A percentile compares a stretch with the other conserved stretches of the same genome.
These are phyloP conservation scores for Fusarium agapanthi DNA, from an alignment of 2,329 filamentous ascomycete species.

Conservation along the genomic window DNA sequence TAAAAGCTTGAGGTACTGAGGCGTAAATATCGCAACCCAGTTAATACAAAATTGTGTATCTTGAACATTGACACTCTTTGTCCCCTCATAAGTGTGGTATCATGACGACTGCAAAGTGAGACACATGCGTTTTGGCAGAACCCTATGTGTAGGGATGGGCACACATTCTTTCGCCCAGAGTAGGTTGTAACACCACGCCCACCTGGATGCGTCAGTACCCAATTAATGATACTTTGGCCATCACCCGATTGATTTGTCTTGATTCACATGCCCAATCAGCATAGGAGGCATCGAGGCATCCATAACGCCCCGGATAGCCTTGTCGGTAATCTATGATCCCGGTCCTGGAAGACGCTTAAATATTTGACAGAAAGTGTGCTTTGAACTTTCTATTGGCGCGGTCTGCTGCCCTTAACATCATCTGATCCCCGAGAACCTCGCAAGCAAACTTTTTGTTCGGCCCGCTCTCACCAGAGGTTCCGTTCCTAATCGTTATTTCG, in stretches of 20 bases:
- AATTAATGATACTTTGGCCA: not conserved
- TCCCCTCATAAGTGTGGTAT: not conserved
- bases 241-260: not conserved
- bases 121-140: not conserved
- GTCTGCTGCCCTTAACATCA: slow-evolving; percentile 83
- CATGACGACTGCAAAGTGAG: not conserved
- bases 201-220: not conserved
- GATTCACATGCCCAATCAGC: not conserved
- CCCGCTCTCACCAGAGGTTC: slow-evolving; percentile 21
- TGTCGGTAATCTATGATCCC: not conserved
- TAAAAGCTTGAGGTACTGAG: not conserved
- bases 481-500: slow-evolving; percentile 61
- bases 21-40: too few relatives aligned
- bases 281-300: not conserved
- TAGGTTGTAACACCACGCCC: too few relatives aligned
- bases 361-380: slow-evolving; percentile 76
- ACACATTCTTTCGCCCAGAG: not conserved
- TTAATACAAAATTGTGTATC: not conserved
- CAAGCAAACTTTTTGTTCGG: slow-evolving; percentile 66
- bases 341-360: slow-evolving; percentile 59
- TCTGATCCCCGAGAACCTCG: slow-evolving; percentile 88
- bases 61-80: not conserved
- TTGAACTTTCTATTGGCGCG: slow-evolving; percentile 93
- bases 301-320: not conserved
- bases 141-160: not conserved